Percentiles rank a stretch among this genome's conserved stretches.
These are phyloP conservation scores for Sporothrix phasma DNA, from an alignment of 2,329 filamentous ascomycete species.

Conservation along the genomic window DNA sequence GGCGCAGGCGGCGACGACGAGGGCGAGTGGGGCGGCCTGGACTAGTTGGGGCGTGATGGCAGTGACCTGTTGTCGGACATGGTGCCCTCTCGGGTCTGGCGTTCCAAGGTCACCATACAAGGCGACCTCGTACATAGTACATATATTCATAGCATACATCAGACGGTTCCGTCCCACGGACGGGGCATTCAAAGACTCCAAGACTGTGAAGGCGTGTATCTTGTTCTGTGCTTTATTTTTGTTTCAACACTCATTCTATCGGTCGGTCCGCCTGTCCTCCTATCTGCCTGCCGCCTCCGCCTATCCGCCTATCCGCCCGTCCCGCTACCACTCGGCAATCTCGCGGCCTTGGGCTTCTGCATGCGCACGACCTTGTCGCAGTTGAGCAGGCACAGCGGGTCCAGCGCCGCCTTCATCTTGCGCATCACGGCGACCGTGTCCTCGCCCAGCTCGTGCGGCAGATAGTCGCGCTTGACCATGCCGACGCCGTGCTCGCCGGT, in stretches of 20 bases:
- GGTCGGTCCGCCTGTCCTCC: neutral
- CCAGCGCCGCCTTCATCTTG: conserved; percentile 73
- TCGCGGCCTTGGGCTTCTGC: conserved; percentile 42
- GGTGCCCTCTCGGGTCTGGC: neutral
- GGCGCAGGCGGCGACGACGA: conserved; percentile 10
- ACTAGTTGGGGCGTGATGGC: conserved; percentile 12
- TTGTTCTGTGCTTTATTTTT: no score
- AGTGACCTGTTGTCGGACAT: neutral
- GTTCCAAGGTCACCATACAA: neutral
- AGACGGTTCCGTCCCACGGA: no score
- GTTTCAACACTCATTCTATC: no score
- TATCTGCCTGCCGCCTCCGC: neutral
- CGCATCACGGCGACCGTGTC: conserved; percentile 73
- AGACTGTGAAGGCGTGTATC: no score
- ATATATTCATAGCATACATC: neutral
- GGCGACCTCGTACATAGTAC: no score
- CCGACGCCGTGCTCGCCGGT: conserved; percentile 81
- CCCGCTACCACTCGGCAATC: conserved; percentile 37
- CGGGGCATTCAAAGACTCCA: no score
- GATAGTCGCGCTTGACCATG: conserved; percentile 74
- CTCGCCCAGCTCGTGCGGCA: conserved; percentile 66
- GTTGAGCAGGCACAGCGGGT: conserved; percentile 62
- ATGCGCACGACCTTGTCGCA: conserved; percentile 59
- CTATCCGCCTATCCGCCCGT: no score
- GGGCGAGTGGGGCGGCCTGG: conserved; percentile 25